These are phyloP conservation scores for Backusella tuberculispora DNA, from an alignment of 192 early-diverging fungal species.

Conservation along the genomic window DNA sequence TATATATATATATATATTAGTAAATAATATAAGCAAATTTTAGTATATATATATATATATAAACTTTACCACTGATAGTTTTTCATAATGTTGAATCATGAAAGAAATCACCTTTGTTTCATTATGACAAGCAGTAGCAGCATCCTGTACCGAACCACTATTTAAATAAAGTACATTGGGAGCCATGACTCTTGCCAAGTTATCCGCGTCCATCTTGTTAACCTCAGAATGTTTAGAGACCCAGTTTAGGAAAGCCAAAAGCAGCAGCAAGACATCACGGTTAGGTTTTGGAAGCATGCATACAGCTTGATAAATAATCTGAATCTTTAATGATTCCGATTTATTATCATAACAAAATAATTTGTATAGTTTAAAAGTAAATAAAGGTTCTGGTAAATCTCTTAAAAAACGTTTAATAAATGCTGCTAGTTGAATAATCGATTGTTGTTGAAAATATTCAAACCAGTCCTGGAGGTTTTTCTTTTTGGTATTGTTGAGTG, in stretches of 20 bases:
- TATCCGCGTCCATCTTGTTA: conserved; percentile 34
- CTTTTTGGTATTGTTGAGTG: conserved; percentile 1
- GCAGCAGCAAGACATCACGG: conserved; percentile 21
- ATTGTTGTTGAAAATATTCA: conserved; percentile 33
- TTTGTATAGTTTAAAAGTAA: conserved; percentile 22
- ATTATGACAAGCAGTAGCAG: not conserved
- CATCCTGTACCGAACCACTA: not conserved
- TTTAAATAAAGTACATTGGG: conserved; percentile 54
- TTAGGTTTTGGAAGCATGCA: conserved; percentile 35
- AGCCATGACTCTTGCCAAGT: conserved; percentile 33
- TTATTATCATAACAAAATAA: conserved; percentile 19
- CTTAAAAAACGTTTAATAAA: conserved; percentile 28
- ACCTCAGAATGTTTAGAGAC: conserved; percentile 14
- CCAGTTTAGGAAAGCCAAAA: conserved; percentile 28
- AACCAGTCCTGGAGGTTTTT: not conserved
- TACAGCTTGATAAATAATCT: conserved; percentile 22
- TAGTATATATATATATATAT: not conserved
- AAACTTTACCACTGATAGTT: conserved; percentile 1
- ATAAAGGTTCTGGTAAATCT: conserved; percentile 26
- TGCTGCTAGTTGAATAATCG: conserved; percentile 25
- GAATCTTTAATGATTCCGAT: not conserved
- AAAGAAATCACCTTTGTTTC: conserved; percentile 25
- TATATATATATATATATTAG: not conserved
- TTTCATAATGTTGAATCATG: conserved; percentile 31
- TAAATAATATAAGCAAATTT: not conserved